Evolutionary conservation across 2,329 filamentous ascomycete species (phyloP), one percentile per base, ranked within the genome.

Genomic region (Neonectria faginata): DNA sequence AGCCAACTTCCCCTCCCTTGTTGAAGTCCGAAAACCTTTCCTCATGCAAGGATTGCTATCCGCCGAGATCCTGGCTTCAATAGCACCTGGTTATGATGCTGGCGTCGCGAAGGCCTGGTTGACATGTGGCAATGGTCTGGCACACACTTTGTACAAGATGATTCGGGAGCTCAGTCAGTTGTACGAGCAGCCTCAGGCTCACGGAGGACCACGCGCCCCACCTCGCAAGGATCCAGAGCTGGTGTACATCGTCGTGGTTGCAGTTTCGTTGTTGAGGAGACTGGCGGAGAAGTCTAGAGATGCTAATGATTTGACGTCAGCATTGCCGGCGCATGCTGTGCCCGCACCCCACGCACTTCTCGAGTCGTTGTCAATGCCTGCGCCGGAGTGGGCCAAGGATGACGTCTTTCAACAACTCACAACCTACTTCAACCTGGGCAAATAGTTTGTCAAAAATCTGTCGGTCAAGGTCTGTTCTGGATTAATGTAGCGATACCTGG

Each of bases 41-140:
- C 82, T 99, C 11, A 96, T 97, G 86, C 96, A 99, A 79, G 94
- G 94, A 1, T 88, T 98, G 72, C 84, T 98, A 6, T 92, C 94
- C 1, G 94, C 93, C 0, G 94, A 98, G 70, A 97, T 98, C 56
- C 81, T 98, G 3, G 89, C 93, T 0, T 90, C 90, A 10, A 83
- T 97, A 12, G 88, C 89, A 3, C 91, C 91, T 2, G 86, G 86
- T 5, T 85, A 88, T n/a, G 93, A 97, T 69, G 86, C 86, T 16
- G 86, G 88, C 4, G 80, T 97, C 8, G 91, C 94, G 4, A 88
- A 88, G 60, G 84, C 87, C 0, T 98, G 96, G 94, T 86, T 98
- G 8, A 88, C 90, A 42, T 93, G 92, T 3, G 89, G 91, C 45
- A 94, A 97, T 71, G 92, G 92, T 0, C 96, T 97, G 77, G 91